Evolutionary conservation across 352 stramenopile genomes (phyloP), one percentile per base, ranked within the genome.

Genomic region (Hyaloperonospora brassicae): DNA sequence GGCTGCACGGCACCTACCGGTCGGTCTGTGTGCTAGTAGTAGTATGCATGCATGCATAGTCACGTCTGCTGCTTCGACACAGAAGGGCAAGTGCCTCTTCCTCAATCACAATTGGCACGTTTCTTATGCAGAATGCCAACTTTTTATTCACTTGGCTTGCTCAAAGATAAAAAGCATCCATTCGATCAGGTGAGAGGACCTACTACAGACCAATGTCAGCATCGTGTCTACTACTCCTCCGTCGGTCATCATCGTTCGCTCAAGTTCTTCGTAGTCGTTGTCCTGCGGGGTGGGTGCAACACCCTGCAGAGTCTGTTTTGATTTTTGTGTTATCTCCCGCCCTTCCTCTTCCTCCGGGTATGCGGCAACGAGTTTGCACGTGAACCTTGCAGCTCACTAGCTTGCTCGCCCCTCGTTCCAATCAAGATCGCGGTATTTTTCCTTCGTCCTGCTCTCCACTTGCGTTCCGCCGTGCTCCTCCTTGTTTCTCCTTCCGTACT

Each of bases 321-420:
- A 68, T 71, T 71, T 71, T 71, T 71, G 54, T 68, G 42, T 65
- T 71, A 60, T 72, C 59, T 64, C 34, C 46, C 58, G 64, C 31
- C 58, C 17, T 17, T 39, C 56, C 25, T 59, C 59, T 68, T 45
- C 45, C 54, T 45, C 56, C 44, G 48, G 65, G 63, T 51, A 60
- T 61, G 34, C 30, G 35, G 48, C 35, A 55, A 53, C 48, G 43
- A 65, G 51, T 27, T 58, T 59, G 49, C 57, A 40, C 44, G 42
- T 53, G 47, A 61, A 21, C 47, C 47, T 47, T 50, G 23, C 43
- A 39, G 49, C 6, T 48, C 57, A 59, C 57, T 49, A 42, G 41
- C 58, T 61, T 60, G 34, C 50, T 58, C 58, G 23, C 53, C 23
- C 49, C 45, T 64, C 52, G 52, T 57, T 61, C 61, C 55, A 61